A percentile compares a stretch with the other conserved stretches of the same genome.
Evolutionary conservation across 805 yeast species (phyloP).

Genomic region (Pichia cephalocereana): DNA sequence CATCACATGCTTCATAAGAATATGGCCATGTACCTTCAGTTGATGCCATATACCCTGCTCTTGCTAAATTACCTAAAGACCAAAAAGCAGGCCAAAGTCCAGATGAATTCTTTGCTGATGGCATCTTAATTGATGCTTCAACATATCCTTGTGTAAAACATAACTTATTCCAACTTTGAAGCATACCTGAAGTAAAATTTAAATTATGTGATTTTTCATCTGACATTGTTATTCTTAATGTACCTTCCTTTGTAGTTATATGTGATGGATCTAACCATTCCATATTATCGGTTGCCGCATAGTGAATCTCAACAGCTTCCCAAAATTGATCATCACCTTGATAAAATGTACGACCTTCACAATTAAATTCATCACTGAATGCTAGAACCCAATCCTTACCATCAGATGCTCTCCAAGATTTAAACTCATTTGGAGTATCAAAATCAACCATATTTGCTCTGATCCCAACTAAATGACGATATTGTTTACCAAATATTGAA

Average conservation of each 20-base stretch:
- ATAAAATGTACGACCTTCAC: constrained; percentile 73
- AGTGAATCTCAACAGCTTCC: constrained; percentile 66
- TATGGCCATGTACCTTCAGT: constrained; percentile 90
- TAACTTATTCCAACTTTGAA: constrained; percentile 79
- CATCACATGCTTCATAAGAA: constrained; percentile 68
- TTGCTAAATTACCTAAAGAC: constrained; percentile 78
- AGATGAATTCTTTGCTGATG: constrained; percentile 57
- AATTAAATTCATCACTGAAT: constrained; percentile 76
- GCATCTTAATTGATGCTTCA: constrained; percentile 63
- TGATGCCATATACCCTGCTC: constrained; percentile 72
- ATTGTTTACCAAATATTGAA: not conserved
- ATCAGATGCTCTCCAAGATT: constrained; percentile 35
- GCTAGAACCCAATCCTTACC: constrained; percentile 63
- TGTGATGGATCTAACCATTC: constrained; percentile 91
- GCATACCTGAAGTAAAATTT: constrained; percentile 74
- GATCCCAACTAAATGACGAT: not conserved
- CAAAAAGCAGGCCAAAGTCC: constrained; percentile 91
- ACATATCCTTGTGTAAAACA: constrained; percentile 71
- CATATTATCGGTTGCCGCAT: constrained; percentile 70
- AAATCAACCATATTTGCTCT: constrained; percentile 13
- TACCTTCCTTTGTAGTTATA: constrained; percentile 55
- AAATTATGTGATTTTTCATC: constrained; percentile 64
- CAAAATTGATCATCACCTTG: constrained; percentile 79
- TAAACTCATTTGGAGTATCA: constrained; percentile 47
- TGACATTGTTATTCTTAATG: constrained; percentile 55